These are phyloP conservation scores for Fusarium longipes DNA, from an alignment of 2,329 filamentous ascomycete genomes.

Conservation along the genomic window DNA sequence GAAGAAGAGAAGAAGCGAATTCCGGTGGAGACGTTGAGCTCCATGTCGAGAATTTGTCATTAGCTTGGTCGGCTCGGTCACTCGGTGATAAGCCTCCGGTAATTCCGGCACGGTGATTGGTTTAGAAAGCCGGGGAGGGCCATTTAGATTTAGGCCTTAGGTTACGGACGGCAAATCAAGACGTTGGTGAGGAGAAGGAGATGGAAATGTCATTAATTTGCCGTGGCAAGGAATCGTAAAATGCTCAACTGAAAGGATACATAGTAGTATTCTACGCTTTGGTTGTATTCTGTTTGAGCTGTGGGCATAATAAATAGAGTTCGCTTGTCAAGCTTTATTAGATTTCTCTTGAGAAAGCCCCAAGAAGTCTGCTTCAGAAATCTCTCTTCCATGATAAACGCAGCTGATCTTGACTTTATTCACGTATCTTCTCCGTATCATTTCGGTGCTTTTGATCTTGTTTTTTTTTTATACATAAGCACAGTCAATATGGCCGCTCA, in stretches of 20 bases:
- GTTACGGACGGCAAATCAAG: constrained; percentile 19
- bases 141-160: constrained; percentile 28
- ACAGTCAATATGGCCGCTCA: not conserved
- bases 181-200: constrained; percentile 19
- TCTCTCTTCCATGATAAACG: not conserved
- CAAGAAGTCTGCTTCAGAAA: too few relatives aligned
- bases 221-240: constrained; percentile 21
- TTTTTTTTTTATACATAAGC: not conserved
- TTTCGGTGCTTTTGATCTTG: not conserved
- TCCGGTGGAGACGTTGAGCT: constrained; percentile 40
- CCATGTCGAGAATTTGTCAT: constrained; percentile 52
- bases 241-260: not conserved
- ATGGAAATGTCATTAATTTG: constrained; percentile 23
- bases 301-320: not conserved
- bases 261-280: not conserved
- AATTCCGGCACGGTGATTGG: constrained; percentile 49
- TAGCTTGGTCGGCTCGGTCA: constrained; percentile 50
- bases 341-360: not conserved
- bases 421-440: not conserved
- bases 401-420: not conserved
- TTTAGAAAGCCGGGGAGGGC: constrained; percentile 30
- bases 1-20: constrained; percentile 38
- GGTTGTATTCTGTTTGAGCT: not conserved
- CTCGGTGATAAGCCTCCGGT: constrained; percentile 51
- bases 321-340: not conserved